These are phyloP conservation scores for Dictyostelium discoideum DNA, from an alignment of 78 protist genomes.

Conservation along the genomic window DNA sequence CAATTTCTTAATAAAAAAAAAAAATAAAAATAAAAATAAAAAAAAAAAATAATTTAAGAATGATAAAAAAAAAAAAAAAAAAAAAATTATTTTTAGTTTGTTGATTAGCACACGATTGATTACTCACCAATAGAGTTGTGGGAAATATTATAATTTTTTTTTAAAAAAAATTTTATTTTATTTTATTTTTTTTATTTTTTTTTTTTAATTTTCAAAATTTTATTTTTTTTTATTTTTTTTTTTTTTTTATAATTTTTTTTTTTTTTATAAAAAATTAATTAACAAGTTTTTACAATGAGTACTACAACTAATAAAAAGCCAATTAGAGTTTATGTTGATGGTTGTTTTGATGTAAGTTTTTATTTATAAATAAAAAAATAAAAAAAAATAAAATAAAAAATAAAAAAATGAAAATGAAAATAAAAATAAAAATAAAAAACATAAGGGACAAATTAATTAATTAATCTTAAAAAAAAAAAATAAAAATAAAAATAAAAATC, in stretches of 20 bases:
- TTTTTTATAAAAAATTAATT: not conserved
- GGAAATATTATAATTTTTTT: not conserved
- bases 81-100: no score
- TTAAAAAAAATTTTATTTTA: not conserved
- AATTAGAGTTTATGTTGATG: constrained; percentile 88
- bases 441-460: not conserved
- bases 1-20: not conserved
- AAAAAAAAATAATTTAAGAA: not conserved
- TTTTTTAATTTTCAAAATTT: not conserved
- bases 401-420: not conserved
- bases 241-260: not conserved
- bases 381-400: not conserved
- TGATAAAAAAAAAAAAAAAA: no score
- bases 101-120: not conserved
- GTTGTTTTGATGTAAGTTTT: constrained; percentile 92
- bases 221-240: not conserved
- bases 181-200: not conserved
- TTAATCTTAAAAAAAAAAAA: not conserved
- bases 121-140: no score
- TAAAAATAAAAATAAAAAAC: not conserved
- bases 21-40: not conserved
- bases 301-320: constrained; percentile 45
- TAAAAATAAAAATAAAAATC: no score
- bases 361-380: constrained; percentile 40
- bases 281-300: not conserved